phyloP scores from a whole-genome alignment of 257 asterid genomes.

The Schizonepeta tenuifolia region DNA sequence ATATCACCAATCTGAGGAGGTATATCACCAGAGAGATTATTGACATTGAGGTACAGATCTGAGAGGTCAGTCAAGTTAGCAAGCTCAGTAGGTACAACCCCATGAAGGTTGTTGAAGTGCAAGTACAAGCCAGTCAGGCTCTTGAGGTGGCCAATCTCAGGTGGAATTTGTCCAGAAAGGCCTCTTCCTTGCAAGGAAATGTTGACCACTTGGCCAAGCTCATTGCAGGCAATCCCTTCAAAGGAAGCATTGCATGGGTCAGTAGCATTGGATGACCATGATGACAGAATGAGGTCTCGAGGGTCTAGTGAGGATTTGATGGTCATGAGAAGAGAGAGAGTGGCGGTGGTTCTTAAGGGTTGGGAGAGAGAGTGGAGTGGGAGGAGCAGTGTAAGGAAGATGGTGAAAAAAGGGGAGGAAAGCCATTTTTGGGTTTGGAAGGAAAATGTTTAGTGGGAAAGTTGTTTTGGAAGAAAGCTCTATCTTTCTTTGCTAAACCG shows the following conservation, averaged over 20 bases:
- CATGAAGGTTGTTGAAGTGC: constrained; percentile 89
- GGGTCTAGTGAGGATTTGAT: constrained; percentile 90
- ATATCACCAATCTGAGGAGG: constrained; percentile 75
- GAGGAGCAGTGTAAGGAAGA: constrained; percentile 39
- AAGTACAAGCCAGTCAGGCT: constrained; percentile 86
- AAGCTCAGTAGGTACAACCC: constrained; percentile 80
- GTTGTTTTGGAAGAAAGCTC: constrained; percentile 43
- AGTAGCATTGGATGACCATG: constrained; percentile 71
- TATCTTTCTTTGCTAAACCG: background rate
- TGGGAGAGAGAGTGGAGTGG: constrained; percentile 35
- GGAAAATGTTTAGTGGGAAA: constrained; percentile 34
- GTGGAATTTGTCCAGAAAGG: constrained; percentile 76
- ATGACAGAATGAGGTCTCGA: constrained; percentile 52
- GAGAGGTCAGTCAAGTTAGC: constrained; percentile 70
- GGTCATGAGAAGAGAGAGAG: constrained; percentile 61
- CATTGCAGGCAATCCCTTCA: constrained; percentile 86
- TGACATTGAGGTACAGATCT: constrained; percentile 94
- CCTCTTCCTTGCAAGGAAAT: constrained; percentile 90
- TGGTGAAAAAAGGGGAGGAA: constrained; percentile 31
- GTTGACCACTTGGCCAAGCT: constrained; percentile 74
- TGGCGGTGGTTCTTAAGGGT: constrained; percentile 27
- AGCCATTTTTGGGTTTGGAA: constrained; percentile 48
- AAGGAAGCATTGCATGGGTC: constrained; percentile 72
- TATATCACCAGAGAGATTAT: constrained; percentile 73
- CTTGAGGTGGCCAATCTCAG: constrained; percentile 80